Evolutionary conservation across 495 filamentous ascomycete genomes (phyloP), one percentile per base, ranked within the genome.

Genomic region (Penicillium desertorum): DNA sequence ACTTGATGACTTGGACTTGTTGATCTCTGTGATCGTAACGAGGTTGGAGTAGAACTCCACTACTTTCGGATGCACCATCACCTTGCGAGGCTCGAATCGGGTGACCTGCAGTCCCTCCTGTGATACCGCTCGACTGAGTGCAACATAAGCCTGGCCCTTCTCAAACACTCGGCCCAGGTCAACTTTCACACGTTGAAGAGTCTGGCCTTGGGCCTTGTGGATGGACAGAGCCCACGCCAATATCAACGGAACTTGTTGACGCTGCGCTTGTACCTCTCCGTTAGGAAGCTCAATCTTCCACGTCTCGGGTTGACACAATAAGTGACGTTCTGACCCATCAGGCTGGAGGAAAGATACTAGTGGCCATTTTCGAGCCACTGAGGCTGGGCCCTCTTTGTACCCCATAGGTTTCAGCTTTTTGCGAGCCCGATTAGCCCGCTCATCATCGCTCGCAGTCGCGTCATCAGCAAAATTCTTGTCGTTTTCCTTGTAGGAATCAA

Each of bases 251-350:
- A 83, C 72, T 52, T 83, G 80, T 57, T 71, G 64, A 22, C 80
- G 88, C 36, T 86, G 85, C 2, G 94, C 94, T 71, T 97, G 94
- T 1, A 96, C 81, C 66, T 98, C 94, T 42, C 94, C 94, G 46
- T 88, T 97, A 14, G 95, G 95, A 23, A 96, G 83, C 71, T 98
- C 95, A 30, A 96, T 89, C 70, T 96, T 98, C 95, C 95, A 98
- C 9, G 83, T 78, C 65, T 98, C 95, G 4, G 86, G 88, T 56
- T 89, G 81, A 69, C 90, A 92, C 7, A 98, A 86, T 9, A 98
- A 76, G 51, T 87, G 81, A 45, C 94, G 79, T 29, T 83, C 80
- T 1, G 84, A 88, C 12, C 92, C 91, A 60, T 97, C 95, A 0
- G 86, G 81, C 17, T 89, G 77, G 9, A 79, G 73, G 67, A 98